Evolutionary conservation across 2,329 filamentous ascomycete genomes (phyloP).

Genomic region (Phialemoniopsis sp.): DNA sequence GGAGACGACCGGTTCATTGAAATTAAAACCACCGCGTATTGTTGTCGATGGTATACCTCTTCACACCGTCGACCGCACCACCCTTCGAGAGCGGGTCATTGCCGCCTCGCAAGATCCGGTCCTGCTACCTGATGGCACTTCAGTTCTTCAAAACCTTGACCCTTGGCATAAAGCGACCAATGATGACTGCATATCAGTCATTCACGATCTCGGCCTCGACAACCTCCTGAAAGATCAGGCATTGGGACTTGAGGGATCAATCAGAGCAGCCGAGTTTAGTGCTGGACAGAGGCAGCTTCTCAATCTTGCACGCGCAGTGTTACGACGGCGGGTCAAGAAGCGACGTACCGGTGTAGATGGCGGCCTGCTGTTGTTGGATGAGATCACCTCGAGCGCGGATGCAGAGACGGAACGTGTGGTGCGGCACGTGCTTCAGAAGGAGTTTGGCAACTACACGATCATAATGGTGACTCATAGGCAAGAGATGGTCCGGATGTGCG

Average conservation of each 20-base stretch:
- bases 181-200: too few species aligned
- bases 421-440: neutral
- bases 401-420: constrained; percentile 5
- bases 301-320: constrained; percentile 45
- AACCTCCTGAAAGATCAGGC: too few species aligned
- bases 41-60: constrained; percentile 37
- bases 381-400: constrained; percentile 8
- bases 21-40: too few species aligned
- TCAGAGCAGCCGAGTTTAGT: too few species aligned
- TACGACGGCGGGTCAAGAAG: constrained; percentile 19
- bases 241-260: too few species aligned
- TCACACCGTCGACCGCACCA: constrained; percentile 28
- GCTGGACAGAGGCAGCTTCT: constrained; percentile 47
- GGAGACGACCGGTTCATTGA: constrained; percentile 2
- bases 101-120: constrained; percentile 50
- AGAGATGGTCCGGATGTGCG: neutral
- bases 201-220: too few species aligned
- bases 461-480: neutral
- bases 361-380: constrained; percentile 8
- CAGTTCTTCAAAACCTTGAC: constrained; percentile 37
- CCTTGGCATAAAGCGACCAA: too few species aligned
- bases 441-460: constrained; percentile 1
- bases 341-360: too few species aligned
- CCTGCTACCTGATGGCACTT: constrained; percentile 43
- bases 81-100: constrained; percentile 42